Base-by-base conservation (phyloP, 306 rosid species). In the Delonix regia region DNA sequence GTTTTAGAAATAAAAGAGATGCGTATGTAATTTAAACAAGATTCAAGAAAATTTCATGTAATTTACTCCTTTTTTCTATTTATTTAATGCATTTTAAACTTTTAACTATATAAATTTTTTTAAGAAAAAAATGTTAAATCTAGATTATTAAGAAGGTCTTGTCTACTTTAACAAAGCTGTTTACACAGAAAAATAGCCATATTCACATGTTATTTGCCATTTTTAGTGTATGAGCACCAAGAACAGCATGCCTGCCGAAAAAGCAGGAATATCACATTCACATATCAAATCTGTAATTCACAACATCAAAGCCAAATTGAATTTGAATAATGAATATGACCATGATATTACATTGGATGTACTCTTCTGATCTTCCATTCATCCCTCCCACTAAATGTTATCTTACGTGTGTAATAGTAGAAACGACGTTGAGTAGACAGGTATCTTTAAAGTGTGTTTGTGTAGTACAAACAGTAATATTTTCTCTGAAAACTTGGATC, bases 361-460 rank as follows among this genome's bases (percentile, higher is more conserved):
- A 55, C 70, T 56, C 15, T 82, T 66, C 49, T 51, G 18, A 64
- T 82, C 59, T 82, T 85, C 70, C 61, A 51, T 66, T 71, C 75
- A 85, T 85, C 80, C 74, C 67, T 59, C 80, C 80, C 84, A 49
- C 84, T 79, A 49, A 71, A n/a, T n/a, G n/a, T 48, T 45, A 78
- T 28, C 76, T 33, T 34, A 71, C 9, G 75, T 14, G 41, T 60
- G 16, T 71, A 85, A 75, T 63, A 75, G 81, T 76, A 71, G 77
- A 79, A 75, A 63, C 7, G 42, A 66, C 69, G 76, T 76, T 71
- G 59, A 71, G 63, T 69, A 55, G 76, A 74, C 79, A 81, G 55
- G 67, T 27, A 21, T 9, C 51, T 69, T 10, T 39, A 69, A 81
- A 75, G 84, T 85, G n/a, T n/a, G n/a, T n/a, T n/a, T n/a, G n/a